Base-by-base conservation (phyloP, 2,329 filamentous ascomycete genomes). In the Verticillium albo-atrum region DNA sequence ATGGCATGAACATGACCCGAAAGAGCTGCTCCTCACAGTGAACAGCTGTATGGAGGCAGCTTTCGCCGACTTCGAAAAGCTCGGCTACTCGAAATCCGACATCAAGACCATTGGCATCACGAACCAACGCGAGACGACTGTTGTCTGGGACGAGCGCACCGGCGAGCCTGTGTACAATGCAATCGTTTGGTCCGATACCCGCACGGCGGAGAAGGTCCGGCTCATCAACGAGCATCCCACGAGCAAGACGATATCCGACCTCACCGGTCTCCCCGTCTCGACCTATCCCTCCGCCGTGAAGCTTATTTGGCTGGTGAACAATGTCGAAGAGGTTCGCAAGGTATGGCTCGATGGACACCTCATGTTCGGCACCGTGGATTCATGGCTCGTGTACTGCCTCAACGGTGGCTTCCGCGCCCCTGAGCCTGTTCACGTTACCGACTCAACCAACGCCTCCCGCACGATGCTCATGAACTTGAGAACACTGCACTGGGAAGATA, bases 401-500 rank as follows among this genome's bases (percentile, higher is more conserved):
- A 92, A 96, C 68, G 91, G 90, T 60, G 88, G 89, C 55, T 80
- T 78, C 32, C 85, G 82, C 56, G 76, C 78, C 59, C 70, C 66
- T n/a, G 69, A 68, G 17, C 83, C 86, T 55, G 75, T 92, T 51
- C 88, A 91, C 70, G 91, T 96, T 60, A 95, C 92, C 0, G 92
- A 97, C 72, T 86, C 89, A 54, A 92, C 90, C 62, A 97, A 97
- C 72, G 92, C 92, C 23, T 94, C 90, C 57, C 82, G 92, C 69
- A 97, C 92, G 62, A 96, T 96, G 92, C 95, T 97, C 74, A 93
- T 96, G 89, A 92, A 96, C 75, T 81, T 97, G 58, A 82, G 87
- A 67, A 93, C 88, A 12, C 81, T 92, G 61, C 74, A 92, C 67
- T 97, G 96, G 74, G 91, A 94, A 71, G 86, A 92, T 59, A 81